Conservation (phyloP, 768 basidiomycete genomes). For the Tricholoma furcatifolium region DNA sequence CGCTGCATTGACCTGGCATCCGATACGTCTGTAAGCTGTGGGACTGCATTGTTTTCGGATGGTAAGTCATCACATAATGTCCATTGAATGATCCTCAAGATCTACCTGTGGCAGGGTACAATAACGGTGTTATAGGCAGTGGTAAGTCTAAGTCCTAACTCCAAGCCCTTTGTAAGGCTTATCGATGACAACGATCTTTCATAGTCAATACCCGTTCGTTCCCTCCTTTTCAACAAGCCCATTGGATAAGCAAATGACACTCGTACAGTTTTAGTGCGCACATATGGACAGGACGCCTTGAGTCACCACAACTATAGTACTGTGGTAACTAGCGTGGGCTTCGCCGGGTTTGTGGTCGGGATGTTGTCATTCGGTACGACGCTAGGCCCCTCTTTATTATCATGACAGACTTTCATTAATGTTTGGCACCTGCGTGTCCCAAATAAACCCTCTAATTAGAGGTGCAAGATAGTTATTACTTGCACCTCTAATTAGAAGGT, state of each 20-base stretch:
- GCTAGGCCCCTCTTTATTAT: background rate
- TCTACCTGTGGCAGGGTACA: conserved; percentile 53
- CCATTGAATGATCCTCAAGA: background rate
- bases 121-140: conserved; percentile 74
- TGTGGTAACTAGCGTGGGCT: conserved; percentile 64
- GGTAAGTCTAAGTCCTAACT: conserved; percentile 36
- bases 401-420: background rate
- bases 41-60: conserved; percentile 84
- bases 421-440: no score
- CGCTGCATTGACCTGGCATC: background rate
- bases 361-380: conserved; percentile 68
- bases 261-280: conserved; percentile 56
- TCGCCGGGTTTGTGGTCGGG: conserved; percentile 82
- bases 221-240: background rate
- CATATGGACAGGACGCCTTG: conserved; percentile 62
- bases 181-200: background rate
- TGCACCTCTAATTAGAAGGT: no score
- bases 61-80: conserved; percentile 37
- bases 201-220: conserved; percentile 67
- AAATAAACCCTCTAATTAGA: no score
- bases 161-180: no score
- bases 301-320: conserved; percentile 55
- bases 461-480: no score
- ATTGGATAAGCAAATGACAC: background rate
- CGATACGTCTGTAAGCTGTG: conserved; percentile 48